These are phyloP conservation scores for Hyaloscypha bicolor DNA, from an alignment of 495 filamentous ascomycete species.

Conservation along the genomic window DNA sequence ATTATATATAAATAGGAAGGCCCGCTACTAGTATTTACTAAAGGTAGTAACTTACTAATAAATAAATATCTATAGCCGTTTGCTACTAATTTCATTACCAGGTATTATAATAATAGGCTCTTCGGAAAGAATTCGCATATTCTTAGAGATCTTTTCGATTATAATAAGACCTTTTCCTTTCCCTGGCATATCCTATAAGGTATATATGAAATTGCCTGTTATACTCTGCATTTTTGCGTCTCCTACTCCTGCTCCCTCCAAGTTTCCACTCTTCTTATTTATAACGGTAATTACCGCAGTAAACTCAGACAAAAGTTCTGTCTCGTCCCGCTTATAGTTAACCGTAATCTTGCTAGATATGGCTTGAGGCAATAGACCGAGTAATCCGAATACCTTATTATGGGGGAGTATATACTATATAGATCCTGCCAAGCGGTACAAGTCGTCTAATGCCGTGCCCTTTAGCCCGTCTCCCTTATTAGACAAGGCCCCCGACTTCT, in stretches of 20 bases:
- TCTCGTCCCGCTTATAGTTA: constrained; percentile 23
- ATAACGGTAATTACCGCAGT: constrained; percentile 13
- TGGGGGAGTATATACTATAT: constrained; percentile 10
- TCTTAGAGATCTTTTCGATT: constrained; percentile 34
- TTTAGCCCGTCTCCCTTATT: constrained; percentile 22
- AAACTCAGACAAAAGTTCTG: constrained; percentile 25
- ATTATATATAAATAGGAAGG: constrained; percentile 37
- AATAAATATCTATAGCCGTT: constrained; percentile 9
- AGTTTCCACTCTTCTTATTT: constrained; percentile 6
- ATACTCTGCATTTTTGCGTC: background rate
- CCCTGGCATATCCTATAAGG: constrained; percentile 29
- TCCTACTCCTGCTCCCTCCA: no score
- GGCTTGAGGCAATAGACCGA: constrained; percentile 25
- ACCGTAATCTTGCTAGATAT: constrained; percentile 24
- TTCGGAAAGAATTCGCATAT: constrained; percentile 39
- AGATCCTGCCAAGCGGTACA: background rate
- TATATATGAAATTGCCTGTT: constrained; percentile 5
- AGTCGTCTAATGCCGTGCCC: constrained; percentile 20
- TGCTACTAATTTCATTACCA: background rate
- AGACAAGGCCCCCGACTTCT: constrained; percentile 21
- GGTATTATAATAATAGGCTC: background rate
- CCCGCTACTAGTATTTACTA: constrained; percentile 20
- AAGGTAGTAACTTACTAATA: constrained; percentile 30
- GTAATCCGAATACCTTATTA: constrained; percentile 23
- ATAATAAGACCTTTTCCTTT: constrained; percentile 40